A percentile compares a stretch with the other conserved stretches of the same genome.
phyloP scores from a whole-genome alignment of 169 alveolate species.

The Cryptosporidium canis region DNA sequence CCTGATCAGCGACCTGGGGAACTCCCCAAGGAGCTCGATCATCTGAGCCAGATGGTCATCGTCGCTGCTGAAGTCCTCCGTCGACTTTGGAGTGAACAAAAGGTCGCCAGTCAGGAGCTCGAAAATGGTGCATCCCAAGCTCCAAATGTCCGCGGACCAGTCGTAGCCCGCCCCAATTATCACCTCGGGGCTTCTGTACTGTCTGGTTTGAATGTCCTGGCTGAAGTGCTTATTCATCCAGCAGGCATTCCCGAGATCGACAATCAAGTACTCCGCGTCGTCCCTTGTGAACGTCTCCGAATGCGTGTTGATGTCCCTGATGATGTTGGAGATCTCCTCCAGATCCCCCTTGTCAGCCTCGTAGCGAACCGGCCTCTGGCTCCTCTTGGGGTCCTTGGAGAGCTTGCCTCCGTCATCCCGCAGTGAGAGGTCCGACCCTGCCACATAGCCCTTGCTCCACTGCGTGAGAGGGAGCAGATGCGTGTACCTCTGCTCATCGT shows the following conservation, averaged over 20 bases:
- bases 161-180: constrained; percentile 93
- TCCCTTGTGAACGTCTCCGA: constrained; percentile 79
- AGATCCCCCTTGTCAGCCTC: not conserved
- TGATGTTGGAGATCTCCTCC: not conserved
- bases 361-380: not conserved
- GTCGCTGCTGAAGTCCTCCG: constrained; percentile 86
- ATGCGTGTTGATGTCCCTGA: constrained; percentile 20
- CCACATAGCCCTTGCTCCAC: constrained; percentile 50
- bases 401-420: not conserved
- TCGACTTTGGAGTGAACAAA: constrained; percentile 95
- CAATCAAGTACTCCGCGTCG: constrained; percentile 88
- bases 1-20: constrained; percentile 88
- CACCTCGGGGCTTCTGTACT: constrained; percentile 98
- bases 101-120: constrained; percentile 98
- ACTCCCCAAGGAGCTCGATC: constrained; percentile 90
- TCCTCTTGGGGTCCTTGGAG: not conserved
- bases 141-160: constrained; percentile 97
- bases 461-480: constrained; percentile 64
- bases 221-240: constrained; percentile 96
- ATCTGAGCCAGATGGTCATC: constrained; percentile 94
- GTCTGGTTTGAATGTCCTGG: constrained; percentile 96
- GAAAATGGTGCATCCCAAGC: constrained; percentile 97
- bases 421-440: not conserved
- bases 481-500: constrained; percentile 54
- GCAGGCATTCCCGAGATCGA: constrained; percentile 98